Conservation (phyloP, 192 early-diverging fungal genomes). For the Cladochytrium replicatum region DNA sequence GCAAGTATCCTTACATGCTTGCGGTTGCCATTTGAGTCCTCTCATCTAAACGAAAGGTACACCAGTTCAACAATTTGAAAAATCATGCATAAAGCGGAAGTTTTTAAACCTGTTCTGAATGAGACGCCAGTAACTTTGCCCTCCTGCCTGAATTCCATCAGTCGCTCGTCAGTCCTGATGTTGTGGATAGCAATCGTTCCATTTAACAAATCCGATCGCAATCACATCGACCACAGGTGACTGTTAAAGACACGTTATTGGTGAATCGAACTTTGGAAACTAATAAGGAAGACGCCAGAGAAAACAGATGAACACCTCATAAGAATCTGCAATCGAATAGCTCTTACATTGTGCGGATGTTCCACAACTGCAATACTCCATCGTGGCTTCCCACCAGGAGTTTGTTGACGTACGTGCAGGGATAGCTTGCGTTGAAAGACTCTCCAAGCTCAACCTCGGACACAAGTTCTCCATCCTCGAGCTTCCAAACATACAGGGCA, state of each 20-base stretch:
- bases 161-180: conserved; percentile 63
- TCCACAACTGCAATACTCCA: conserved; percentile 91
- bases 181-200: conserved; percentile 81
- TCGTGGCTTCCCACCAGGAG: conserved; percentile 76
- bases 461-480: too few relatives aligned
- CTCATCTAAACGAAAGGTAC: too few relatives aligned
- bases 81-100: too few relatives aligned
- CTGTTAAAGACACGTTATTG: conserved; percentile 72
- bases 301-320: too few relatives aligned
- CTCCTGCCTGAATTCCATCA: conserved; percentile 75
- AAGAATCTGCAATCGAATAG: too few relatives aligned
- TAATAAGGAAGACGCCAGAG: too few relatives aligned
- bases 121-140: conserved; percentile 80
- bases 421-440: too few relatives aligned
- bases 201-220: conserved; percentile 81
- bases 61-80: too few relatives aligned
- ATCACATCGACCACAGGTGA: conserved; percentile 89
- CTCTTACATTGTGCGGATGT: conserved; percentile 59
- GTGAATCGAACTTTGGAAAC: conserved; percentile 58
- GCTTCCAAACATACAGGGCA: too few relatives aligned
- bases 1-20: conserved; percentile 76
- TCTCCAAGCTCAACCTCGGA: too few relatives aligned
- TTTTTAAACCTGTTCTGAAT: conserved; percentile 85
- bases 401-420: conserved; percentile 97
- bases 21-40: conserved; percentile 96